These are phyloP conservation scores for Populus pruinosa DNA, from an alignment of 345 rosid species.

Conservation along the genomic window DNA sequence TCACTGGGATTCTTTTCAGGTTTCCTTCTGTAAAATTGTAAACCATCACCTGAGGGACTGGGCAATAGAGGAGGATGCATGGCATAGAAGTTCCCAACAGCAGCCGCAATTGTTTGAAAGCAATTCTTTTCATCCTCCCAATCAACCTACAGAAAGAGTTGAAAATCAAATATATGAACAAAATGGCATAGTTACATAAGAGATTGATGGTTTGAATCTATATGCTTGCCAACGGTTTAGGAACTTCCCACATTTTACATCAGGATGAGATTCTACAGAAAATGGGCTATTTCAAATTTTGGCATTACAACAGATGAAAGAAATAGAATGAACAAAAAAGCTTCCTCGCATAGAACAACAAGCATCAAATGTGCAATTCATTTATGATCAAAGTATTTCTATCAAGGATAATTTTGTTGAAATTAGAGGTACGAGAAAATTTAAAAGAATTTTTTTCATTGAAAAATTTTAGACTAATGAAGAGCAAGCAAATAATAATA, in stretches of 20 bases:
- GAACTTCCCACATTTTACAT: not conserved
- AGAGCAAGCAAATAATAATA: not conserved
- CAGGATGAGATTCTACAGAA: not conserved
- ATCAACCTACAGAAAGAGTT: conserved; percentile 51
- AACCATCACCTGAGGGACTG: conserved; percentile 71
- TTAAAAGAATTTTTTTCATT: no score
- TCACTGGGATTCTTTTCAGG: conserved; percentile 28
- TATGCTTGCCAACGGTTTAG: not conserved
- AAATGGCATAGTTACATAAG: not conserved
- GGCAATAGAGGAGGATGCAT: conserved; percentile 91
- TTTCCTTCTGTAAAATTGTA: conserved; percentile 52
- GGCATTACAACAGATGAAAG: no score
- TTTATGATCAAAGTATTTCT: no score
- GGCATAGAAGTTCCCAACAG: conserved; percentile 84
- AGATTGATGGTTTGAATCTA: not conserved
- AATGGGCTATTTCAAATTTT: no score
- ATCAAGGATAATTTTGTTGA: not conserved
- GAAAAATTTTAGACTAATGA: not conserved
- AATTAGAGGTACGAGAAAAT: not conserved
- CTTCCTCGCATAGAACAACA: no score
- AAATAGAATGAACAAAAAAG: no score
- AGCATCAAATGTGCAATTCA: no score
- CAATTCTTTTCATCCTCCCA: conserved; percentile 88
- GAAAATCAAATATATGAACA: conserved; percentile 5
- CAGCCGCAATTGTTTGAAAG: conserved; percentile 82